A percentile compares a stretch with the other conserved stretches of the same genome.
These are phyloP conservation scores for Trypethelium eluteriae DNA, from an alignment of 495 filamentous ascomycete genomes.

Conservation along the genomic window DNA sequence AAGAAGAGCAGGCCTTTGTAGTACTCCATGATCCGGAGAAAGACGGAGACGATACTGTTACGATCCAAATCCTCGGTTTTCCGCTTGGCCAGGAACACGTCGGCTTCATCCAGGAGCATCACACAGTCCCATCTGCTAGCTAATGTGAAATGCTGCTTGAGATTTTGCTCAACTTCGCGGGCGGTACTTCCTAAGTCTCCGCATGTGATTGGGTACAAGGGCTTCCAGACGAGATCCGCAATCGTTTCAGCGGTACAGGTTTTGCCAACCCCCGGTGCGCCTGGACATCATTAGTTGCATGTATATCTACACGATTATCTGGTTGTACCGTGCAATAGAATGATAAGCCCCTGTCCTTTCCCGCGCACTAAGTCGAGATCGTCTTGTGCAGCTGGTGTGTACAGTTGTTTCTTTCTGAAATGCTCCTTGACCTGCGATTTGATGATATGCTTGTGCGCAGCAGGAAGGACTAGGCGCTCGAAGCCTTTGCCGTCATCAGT, in stretches of 20 bases:
- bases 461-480: slow-evolving; percentile 9
- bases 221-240: neutral
- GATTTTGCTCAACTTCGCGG: slow-evolving; percentile 54
- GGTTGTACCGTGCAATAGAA: slow-evolving; percentile 13
- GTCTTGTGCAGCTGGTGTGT: neutral
- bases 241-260: neutral
- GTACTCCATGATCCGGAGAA: slow-evolving; percentile 47
- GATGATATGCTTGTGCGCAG: slow-evolving; percentile 12
- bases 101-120: slow-evolving; percentile 39
- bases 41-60: slow-evolving; percentile 34
- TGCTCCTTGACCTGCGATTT: slow-evolving; percentile 14
- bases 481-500: slow-evolving; percentile 11
- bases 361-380: slow-evolving; percentile 13
- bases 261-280: neutral
- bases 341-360: slow-evolving; percentile 15
- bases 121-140: slow-evolving; percentile 74
- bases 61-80: slow-evolving; percentile 34
- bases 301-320: neutral
- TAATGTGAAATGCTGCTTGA: slow-evolving; percentile 74
- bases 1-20: slow-evolving; percentile 58
- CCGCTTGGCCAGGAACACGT: slow-evolving; percentile 38
- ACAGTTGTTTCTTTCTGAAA: slow-evolving; percentile 9
- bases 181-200: neutral
- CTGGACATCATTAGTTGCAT: neutral
- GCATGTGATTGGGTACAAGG: neutral